These are phyloP conservation scores for Lactarius evosmus DNA, from an alignment of 768 basidiomycete genomes.

Conservation along the genomic window DNA sequence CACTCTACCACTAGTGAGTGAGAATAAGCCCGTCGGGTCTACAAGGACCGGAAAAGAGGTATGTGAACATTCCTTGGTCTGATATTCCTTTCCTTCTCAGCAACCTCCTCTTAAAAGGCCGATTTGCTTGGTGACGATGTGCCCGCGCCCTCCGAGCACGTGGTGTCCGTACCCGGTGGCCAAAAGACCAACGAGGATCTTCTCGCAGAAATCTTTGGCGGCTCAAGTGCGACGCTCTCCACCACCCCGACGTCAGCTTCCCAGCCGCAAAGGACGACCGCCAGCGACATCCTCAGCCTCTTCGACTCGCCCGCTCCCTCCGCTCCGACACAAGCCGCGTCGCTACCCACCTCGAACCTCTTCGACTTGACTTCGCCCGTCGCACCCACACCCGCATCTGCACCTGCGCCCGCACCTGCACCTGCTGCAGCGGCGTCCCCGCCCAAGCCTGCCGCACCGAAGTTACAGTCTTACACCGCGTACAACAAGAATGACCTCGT, in stretches of 20 bases:
- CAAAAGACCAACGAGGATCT: conserved; percentile 76
- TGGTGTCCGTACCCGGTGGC: conserved; percentile 41
- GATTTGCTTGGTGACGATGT: conserved; percentile 86
- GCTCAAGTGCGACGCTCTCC: conserved; percentile 38
- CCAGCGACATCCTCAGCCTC: conserved; percentile 89
- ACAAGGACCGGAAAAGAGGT: conserved; percentile 76
- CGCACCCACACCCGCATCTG: conserved; percentile 20
- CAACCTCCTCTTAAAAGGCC: conserved; percentile 35
- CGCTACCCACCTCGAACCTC: conserved; percentile 23
- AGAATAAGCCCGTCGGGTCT: conserved; percentile 94
- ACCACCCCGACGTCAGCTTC: conserved; percentile 36
- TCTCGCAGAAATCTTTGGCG: conserved; percentile 89
- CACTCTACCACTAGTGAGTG: conserved; percentile 60
- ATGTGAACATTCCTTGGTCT: conserved; percentile 6
- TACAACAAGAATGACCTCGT: conserved; percentile 91
- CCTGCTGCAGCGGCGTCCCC: conserved; percentile 37
- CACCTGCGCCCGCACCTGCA: conserved; percentile 31
- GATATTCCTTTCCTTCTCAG: conserved; percentile 9
- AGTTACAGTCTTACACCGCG: conserved; percentile 71
- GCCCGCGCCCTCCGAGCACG: conserved; percentile 36
- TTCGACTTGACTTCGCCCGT: conserved; percentile 29
- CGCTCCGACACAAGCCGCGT: conserved; percentile 36
- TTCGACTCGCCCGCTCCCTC: conserved; percentile 54
- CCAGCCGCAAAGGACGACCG: conserved; percentile 49
- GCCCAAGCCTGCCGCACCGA: conserved; percentile 44